Evolutionary conservation across 2,329 filamentous ascomycete genomes (phyloP).

Genomic region (Aspergillus sp.): DNA sequence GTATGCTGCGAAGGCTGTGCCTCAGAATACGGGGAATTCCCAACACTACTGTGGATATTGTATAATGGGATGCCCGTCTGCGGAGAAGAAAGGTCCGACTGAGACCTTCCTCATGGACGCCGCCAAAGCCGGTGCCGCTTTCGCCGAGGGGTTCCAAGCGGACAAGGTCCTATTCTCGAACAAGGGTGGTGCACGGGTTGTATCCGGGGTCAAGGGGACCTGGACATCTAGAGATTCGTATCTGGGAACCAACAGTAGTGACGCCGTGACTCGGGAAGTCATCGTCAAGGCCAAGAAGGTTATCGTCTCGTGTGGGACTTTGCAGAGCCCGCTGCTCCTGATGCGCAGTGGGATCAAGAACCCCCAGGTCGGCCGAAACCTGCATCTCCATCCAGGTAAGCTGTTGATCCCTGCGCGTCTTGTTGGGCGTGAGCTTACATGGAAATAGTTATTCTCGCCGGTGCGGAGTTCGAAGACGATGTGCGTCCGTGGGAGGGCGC

Average conservation of each 20-base stretch:
- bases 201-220: slow-evolving; percentile 60
- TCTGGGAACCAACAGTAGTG: slow-evolving; percentile 47
- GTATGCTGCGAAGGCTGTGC: slow-evolving; percentile 58
- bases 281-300: slow-evolving; percentile 71
- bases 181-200: slow-evolving; percentile 44
- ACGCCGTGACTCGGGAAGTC: slow-evolving; percentile 50
- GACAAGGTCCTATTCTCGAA: slow-evolving; percentile 60
- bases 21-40: slow-evolving; percentile 67
- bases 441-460: slow-evolving; percentile 29
- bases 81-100: slow-evolving; percentile 68
- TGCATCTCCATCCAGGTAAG: slow-evolving; percentile 70
- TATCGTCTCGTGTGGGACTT: slow-evolving; percentile 64
- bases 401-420: slow-evolving; percentile 25
- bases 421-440: slow-evolving; percentile 1
- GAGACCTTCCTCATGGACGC: slow-evolving; percentile 74
- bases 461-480: slow-evolving; percentile 59
- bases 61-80: slow-evolving; percentile 50
- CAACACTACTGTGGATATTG: slow-evolving; percentile 67
- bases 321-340: slow-evolving; percentile 69
- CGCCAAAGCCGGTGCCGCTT: slow-evolving; percentile 63
- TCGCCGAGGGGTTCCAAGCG: slow-evolving; percentile 73
- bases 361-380: slow-evolving; percentile 68
- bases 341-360: slow-evolving; percentile 73
- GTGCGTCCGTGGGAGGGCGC: slow-evolving; percentile 65
- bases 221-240: slow-evolving; percentile 64